A percentile compares a stretch with the other conserved stretches of the same genome.
phyloP scores from a whole-genome alignment of 768 basidiomycete species.

The Tricholoma sp. region DNA sequence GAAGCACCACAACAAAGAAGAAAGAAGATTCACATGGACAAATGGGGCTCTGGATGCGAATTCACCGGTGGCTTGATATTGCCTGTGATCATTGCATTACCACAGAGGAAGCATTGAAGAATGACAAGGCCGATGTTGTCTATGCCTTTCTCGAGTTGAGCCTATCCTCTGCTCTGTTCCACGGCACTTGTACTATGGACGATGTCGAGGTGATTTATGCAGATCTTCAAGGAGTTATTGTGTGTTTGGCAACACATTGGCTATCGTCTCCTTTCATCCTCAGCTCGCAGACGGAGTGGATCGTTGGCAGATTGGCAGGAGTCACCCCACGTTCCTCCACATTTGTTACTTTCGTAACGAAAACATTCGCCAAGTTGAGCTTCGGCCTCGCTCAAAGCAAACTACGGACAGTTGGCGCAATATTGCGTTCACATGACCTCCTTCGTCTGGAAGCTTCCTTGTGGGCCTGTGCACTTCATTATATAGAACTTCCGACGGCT shows the following conservation, averaged over 20 bases:
- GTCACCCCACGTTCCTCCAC: slow-evolving; percentile 20
- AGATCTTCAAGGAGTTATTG: slow-evolving; percentile 7
- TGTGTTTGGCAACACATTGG: slow-evolving; percentile 12
- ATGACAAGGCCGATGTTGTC: slow-evolving; percentile 1
- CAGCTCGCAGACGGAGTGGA: background rate
- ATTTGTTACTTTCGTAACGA: slow-evolving; percentile 13
- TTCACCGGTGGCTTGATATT: background rate
- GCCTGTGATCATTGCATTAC: background rate
- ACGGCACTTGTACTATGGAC: background rate
- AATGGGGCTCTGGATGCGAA: background rate
- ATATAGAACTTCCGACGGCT: slow-evolving; percentile 33
- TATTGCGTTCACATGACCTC: slow-evolving; percentile 29
- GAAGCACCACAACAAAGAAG: background rate
- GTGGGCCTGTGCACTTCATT: slow-evolving; percentile 45
- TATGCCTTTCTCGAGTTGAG: slow-evolving; percentile 5
- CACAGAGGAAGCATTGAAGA: background rate
- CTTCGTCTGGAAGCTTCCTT: slow-evolving; percentile 44
- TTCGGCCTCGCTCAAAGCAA: slow-evolving; percentile 11
- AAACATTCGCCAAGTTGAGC: slow-evolving; percentile 8
- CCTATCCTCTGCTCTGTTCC: background rate
- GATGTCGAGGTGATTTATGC: background rate
- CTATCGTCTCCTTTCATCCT: slow-evolving; percentile 5
- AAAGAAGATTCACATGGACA: background rate
- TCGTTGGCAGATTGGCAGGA: slow-evolving; percentile 21
- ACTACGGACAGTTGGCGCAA: slow-evolving; percentile 19